Conservation (phyloP, 2,329 filamentous ascomycete species). For the Plenodomus lindquistii region DNA sequence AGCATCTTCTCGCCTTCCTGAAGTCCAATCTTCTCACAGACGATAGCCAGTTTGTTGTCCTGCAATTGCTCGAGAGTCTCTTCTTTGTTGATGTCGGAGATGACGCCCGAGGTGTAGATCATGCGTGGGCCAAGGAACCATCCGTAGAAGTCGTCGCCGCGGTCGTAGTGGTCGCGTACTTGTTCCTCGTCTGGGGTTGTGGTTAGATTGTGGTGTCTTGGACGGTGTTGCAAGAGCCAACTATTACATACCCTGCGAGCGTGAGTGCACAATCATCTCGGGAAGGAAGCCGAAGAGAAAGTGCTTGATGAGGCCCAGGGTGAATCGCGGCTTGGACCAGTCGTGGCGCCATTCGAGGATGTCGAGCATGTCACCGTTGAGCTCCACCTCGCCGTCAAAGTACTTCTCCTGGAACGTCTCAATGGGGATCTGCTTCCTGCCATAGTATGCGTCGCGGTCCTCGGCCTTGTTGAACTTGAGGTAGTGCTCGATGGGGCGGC, state of each 20-base stretch:
- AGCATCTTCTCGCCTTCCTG: slow-evolving; percentile 81
- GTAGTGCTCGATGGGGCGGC: slow-evolving; percentile 88
- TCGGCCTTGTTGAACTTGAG: slow-evolving; percentile 73
- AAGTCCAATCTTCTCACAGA: slow-evolving; percentile 93
- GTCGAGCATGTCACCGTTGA: slow-evolving; percentile 91
- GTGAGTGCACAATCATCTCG: slow-evolving; percentile 89
- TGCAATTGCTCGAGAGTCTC: slow-evolving; percentile 93
- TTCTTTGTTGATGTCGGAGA: slow-evolving; percentile 83
- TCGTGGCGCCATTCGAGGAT: slow-evolving; percentile 93
- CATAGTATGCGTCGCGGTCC: slow-evolving; percentile 69
- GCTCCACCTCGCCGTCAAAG: slow-evolving; percentile 91
- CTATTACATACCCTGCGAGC: slow-evolving; percentile 70
- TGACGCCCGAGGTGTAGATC: slow-evolving; percentile 97
- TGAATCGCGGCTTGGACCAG: slow-evolving; percentile 95
- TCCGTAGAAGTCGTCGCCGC: slow-evolving; percentile 96
- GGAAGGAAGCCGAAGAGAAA: slow-evolving; percentile 87
- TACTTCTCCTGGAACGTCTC: slow-evolving; percentile 98
- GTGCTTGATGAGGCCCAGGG: slow-evolving; percentile 80
- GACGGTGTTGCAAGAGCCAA: background rate
- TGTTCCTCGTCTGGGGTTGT: slow-evolving; percentile 82
- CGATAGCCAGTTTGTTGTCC: slow-evolving; percentile 94
- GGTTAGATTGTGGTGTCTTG: background rate
- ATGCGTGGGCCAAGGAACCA: slow-evolving; percentile 99
- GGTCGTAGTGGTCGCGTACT: slow-evolving; percentile 96
- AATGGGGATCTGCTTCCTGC: slow-evolving; percentile 81